A percentile compares a stretch with the other conserved stretches of the same genome.
phyloP scores from a whole-genome alignment of 2,329 filamentous ascomycete species.

The Penicillium sp. region DNA sequence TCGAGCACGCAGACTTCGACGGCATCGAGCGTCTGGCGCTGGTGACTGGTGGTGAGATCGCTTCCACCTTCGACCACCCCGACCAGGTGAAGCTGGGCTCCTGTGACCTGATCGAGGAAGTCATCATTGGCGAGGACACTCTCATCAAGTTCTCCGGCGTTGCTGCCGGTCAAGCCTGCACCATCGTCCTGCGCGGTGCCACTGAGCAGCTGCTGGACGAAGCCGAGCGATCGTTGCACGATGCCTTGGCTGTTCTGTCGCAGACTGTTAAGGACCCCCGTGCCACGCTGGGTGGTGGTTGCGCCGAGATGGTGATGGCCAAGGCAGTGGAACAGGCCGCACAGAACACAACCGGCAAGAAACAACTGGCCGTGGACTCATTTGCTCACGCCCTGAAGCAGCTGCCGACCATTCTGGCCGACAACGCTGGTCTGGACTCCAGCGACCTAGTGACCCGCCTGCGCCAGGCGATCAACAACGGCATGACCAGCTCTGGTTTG shows the following conservation, averaged over 20 bases:
- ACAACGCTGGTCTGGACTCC: constrained; percentile 95
- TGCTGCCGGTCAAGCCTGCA: constrained; percentile 89
- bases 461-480: constrained; percentile 91
- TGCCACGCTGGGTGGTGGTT: constrained; percentile 91
- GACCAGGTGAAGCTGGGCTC: constrained; percentile 94
- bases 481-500: constrained; percentile 85
- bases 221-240: constrained; percentile 91
- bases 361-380: constrained; percentile 84
- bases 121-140: constrained; percentile 97
- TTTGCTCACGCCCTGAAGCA: constrained; percentile 89
- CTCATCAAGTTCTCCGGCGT: constrained; percentile 97
- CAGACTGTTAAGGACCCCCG: constrained; percentile 94
- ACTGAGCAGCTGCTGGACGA: constrained; percentile 97
- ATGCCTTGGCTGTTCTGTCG: constrained; percentile 91
- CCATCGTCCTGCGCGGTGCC: constrained; percentile 90
- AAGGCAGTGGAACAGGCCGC: constrained; percentile 94
- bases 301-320: constrained; percentile 98
- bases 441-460: constrained; percentile 89
- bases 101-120: constrained; percentile 93
- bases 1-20: constrained; percentile 98
- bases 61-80: constrained; percentile 96
- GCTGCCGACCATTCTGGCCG: constrained; percentile 91
- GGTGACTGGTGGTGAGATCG: constrained; percentile 95
- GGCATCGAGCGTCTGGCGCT: constrained; percentile 92
- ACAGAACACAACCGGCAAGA: constrained; percentile 94